These are phyloP conservation scores for Marsdenia floribunda DNA, from an alignment of 257 asterid genomes.

Conservation along the genomic window DNA sequence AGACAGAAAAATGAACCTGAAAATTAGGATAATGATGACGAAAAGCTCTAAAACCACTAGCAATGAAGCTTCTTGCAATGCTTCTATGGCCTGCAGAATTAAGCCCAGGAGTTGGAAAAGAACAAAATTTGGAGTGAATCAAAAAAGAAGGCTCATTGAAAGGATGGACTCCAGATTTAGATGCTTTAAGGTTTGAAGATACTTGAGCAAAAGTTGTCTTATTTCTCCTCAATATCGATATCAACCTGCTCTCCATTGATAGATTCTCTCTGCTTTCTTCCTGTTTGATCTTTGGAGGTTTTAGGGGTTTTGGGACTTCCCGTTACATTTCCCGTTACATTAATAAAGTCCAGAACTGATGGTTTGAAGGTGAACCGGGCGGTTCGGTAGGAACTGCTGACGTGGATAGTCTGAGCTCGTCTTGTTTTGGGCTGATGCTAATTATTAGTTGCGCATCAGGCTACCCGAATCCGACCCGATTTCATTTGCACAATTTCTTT, in stretches of 20 bases:
- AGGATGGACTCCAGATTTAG: slow-evolving; percentile 6
- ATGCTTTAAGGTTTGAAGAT: slow-evolving; percentile 8
- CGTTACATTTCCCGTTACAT: no score
- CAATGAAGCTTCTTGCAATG: slow-evolving; percentile 27
- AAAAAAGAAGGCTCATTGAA: slow-evolving; percentile 10
- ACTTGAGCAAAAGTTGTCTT: slow-evolving; percentile 19
- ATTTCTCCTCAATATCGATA: slow-evolving; percentile 31
- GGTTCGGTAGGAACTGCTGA: slow-evolving; percentile 4
- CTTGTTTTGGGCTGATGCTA: no score
- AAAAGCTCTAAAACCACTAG: slow-evolving; percentile 45
- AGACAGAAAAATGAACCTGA: slow-evolving; percentile 34
- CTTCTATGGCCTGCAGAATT: slow-evolving; percentile 28
- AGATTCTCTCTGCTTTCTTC: background rate
- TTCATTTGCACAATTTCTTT: background rate
- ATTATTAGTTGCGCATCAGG: no score
- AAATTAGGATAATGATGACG: slow-evolving; percentile 38
- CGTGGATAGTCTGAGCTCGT: background rate
- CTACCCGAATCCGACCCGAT: background rate
- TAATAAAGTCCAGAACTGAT: background rate
- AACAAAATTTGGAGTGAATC: slow-evolving; percentile 10
- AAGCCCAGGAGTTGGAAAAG: slow-evolving; percentile 33
- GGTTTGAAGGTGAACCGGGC: slow-evolving; percentile 23
- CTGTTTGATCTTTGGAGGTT: slow-evolving; percentile 2
- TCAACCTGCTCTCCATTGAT: slow-evolving; percentile 41
- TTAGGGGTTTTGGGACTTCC: background rate